Base-by-base conservation (phyloP, 345 rosid species). In the Bretschneidera sinensis region DNA sequence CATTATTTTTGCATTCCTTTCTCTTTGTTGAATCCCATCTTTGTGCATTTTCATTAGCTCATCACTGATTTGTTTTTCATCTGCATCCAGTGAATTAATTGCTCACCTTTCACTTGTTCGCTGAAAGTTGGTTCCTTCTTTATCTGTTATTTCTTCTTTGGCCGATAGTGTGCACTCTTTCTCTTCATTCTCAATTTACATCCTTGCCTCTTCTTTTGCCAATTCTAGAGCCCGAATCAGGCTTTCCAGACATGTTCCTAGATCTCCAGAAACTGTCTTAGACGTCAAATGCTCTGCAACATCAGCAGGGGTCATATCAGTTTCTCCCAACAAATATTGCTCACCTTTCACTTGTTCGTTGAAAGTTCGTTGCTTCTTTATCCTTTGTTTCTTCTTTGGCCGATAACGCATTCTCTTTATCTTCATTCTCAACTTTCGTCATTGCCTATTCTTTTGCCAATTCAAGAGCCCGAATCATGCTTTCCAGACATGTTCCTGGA, bases 221-320 rank as follows among this genome's bases (percentile, higher is more conserved):
- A 43, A 21, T 43, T 57, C 69, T 0, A 65, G 62, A n/a, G 35
- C 62, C 24, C 24, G 21, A 21, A 65, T 33, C 34, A 57, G 55
- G n/a, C 62, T n/a, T 45, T 57, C 62, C 69, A 65, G 15, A 39
- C 51, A 48, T 8, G 43, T 43, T 16, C 0, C 24, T 14, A 33
- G 11, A 22, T 65, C 62, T 19, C 57, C 62, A 0, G 43, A 4
- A 18, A n/a, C 9, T 17, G 62, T 65, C 20, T 57, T 65, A 0
- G 69, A 62, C 69, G 57, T 66, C 52, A 66, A 50, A 39, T 58
- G 57, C 50, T 66, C 70, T 0, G 70, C 63, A 4, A 66, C 70
- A 2, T 66, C 70, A 34, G 70, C 70, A 1, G 70, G 70, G 0
- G 63, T 58, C 45, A 58, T 58, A 8, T 16, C 51, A 8, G 33